A percentile compares a stretch with the other conserved stretches of the same genome.
Evolutionary conservation across 768 basidiomycete species (phyloP).

Genomic region (Boletus reticulatus): DNA sequence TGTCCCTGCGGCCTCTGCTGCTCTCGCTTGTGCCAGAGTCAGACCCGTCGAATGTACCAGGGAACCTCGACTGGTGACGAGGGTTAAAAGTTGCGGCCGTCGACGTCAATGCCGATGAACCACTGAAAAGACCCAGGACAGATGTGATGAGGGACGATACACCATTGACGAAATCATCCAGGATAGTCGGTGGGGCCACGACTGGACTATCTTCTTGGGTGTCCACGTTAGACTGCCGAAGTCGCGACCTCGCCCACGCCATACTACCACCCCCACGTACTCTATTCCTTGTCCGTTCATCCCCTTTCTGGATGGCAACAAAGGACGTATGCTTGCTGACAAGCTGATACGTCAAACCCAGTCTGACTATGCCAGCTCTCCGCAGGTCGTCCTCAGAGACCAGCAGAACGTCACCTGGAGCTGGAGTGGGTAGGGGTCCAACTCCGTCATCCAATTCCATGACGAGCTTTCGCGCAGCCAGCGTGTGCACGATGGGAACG

Average conservation of each 20-base stretch:
- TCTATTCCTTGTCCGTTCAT: conserved; percentile 12
- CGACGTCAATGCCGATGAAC: background rate
- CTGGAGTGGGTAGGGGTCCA: conserved; percentile 33
- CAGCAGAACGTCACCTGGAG: conserved; percentile 22
- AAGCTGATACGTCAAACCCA: conserved; percentile 52
- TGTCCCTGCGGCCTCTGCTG: conserved; percentile 1
- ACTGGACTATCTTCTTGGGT: background rate
- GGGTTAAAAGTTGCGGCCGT: background rate
- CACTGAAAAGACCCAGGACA: conserved; percentile 9
- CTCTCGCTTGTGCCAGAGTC: conserved; percentile 10
- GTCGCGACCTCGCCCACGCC: conserved; percentile 19
- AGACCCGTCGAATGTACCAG: conserved; percentile 20
- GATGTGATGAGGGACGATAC: conserved; percentile 17
- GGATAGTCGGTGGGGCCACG: conserved; percentile 5
- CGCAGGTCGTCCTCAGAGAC: conserved; percentile 34
- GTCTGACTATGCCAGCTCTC: conserved; percentile 45
- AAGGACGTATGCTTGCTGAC: conserved; percentile 55
- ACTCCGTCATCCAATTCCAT: conserved; percentile 43
- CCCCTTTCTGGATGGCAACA: conserved; percentile 47
- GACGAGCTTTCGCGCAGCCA: conserved; percentile 56
- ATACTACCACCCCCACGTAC: background rate
- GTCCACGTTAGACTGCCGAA: background rate
- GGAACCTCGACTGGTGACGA: conserved; percentile 7
- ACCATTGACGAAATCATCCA: conserved; percentile 19
- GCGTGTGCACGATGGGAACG: conserved; percentile 45